Base-by-base conservation (phyloP, 78 protist species). In the Anaeramoeba ignava region DNA sequence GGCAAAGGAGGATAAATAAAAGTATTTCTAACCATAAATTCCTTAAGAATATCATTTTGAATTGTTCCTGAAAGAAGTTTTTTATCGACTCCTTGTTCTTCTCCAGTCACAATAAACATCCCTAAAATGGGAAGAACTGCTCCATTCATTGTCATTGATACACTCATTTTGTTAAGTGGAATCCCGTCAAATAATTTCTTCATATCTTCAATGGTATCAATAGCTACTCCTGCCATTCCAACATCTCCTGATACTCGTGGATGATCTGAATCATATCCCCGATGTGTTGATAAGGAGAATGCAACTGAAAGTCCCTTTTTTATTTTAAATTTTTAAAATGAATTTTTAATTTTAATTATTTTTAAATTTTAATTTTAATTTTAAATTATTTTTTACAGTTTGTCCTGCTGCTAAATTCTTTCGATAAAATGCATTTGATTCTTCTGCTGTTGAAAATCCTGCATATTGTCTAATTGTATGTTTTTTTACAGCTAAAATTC, bases 151-250 rank as follows among this genome's bases (percentile, higher is more conserved):
- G 99, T 96, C 99, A 96, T 96, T 0, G 95, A 91, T 0, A 93
- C 95, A 12, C 94, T 91, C 39, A 93, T 82, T 68, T 90, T 84
- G 86, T 93, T 90, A 8, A 93, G 90, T 1, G 95, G 95, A 31
- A 94, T 93, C 38, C 80, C 90, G 1, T 89, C 83, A 37, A 91
- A 90, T 3, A 91, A 87, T 36, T 67, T 85, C 85, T 95, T 91
- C 97, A 94, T 95, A 85, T 96, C 98, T 33, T 95, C 97, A 27
- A 95, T 95, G 0, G 91, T 33, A 73, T 94, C 98, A 42, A 96
- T 87, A 38, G 99, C 99, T 0, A 96, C 99, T 79, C 99, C 99
- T 1, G 99, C 99, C 99, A 96, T 96, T 23, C 99, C 99, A 23
- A 95, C 99, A 79, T 95, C 97, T 39, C 97, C 98, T 2, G 23